Evolutionary conservation across 1,284 basidiomycete genomes (phyloP), one percentile per base, ranked within the genome.

Genomic region (Cryptococcus sp.): DNA sequence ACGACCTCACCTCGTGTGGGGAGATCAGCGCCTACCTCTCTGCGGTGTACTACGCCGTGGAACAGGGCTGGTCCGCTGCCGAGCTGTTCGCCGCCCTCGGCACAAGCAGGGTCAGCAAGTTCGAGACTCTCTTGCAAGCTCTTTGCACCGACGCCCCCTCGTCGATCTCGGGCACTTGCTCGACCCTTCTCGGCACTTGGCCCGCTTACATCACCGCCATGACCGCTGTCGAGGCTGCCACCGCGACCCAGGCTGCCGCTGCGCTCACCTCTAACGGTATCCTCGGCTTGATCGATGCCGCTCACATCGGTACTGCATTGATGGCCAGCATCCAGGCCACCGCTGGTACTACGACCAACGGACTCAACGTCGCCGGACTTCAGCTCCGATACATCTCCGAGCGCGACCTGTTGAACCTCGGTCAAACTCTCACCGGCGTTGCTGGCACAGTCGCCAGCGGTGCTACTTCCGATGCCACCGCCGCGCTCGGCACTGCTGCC

Each of bases 71-170:
- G 62, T 53, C 59, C 15, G 59, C 51, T 25, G 62, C 52, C 25
- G 47, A 64, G 25, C 50, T 63, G 11, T 63, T 63, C 50, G 58
- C 58, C 20, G 53, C 62, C 16, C 53, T 60, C 23, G 58, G 62
- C 27, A 20, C 53, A 25, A 53, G 51, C 50, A 47, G 60, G 35
- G 60, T 61, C 49, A 45, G 41, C 46, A 45, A 57, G 35, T 61
- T 57, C 56, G 40, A 58, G 40, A 20, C 47, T 4, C 25, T 61
- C 17, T 23, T 61, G 15, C 47, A 17, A 6, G 15, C 47, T 1
- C 47, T 61, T 10, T 61, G 60, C 42, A 27, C 60, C 6, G 31
- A 59, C 38, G 45, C 51, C 22, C 48, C 50, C 7, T 47, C 57
- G 42, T 4, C 42, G 42, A 22, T 45, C 17, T 50, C 57, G 23